Evolutionary conservation across 352 stramenopile species (phyloP).

Genomic region (Pythium scleroteichum): DNA sequence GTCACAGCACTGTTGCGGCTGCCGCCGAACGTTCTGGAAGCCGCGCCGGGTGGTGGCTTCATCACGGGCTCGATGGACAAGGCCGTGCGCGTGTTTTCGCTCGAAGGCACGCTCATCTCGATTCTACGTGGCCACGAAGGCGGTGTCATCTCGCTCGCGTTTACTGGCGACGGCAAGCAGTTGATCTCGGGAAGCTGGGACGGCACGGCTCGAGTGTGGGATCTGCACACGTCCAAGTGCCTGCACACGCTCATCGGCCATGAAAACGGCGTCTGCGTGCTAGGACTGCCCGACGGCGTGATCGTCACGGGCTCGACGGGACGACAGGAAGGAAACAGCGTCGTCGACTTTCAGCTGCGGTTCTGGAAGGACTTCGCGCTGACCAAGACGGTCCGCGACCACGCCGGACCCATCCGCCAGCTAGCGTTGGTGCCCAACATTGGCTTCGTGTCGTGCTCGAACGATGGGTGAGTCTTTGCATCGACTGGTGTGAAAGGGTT

Average conservation of each 20-base stretch:
- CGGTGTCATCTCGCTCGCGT: slow-evolving; percentile 71
- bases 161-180: slow-evolving; percentile 37
- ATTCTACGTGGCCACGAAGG: slow-evolving; percentile 66
- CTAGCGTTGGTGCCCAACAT: slow-evolving; percentile 61
- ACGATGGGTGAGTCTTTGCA: slow-evolving; percentile 55
- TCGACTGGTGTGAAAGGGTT: background rate
- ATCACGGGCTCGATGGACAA: slow-evolving; percentile 84
- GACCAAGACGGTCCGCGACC: slow-evolving; percentile 57
- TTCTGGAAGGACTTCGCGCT: slow-evolving; percentile 67
- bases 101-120: slow-evolving; percentile 41
- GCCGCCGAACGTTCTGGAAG: slow-evolving; percentile 26
- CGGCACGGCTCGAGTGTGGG: slow-evolving; percentile 76
- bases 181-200: slow-evolving; percentile 85
- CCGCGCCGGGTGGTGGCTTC: slow-evolving; percentile 46
- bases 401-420: slow-evolving; percentile 73
- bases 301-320: slow-evolving; percentile 81
- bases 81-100: slow-evolving; percentile 62
- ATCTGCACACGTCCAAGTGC: slow-evolving; percentile 49
- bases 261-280: slow-evolving; percentile 85
- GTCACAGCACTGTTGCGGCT: slow-evolving; percentile 63
- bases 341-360: slow-evolving; percentile 78
- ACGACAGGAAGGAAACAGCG: slow-evolving; percentile 67
- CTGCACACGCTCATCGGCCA: slow-evolving; percentile 60
- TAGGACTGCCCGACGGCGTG: slow-evolving; percentile 56
- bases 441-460: slow-evolving; percentile 85